Base-by-base conservation (phyloP, 805 yeast genomes). In the Blastobotrys americana region DNA sequence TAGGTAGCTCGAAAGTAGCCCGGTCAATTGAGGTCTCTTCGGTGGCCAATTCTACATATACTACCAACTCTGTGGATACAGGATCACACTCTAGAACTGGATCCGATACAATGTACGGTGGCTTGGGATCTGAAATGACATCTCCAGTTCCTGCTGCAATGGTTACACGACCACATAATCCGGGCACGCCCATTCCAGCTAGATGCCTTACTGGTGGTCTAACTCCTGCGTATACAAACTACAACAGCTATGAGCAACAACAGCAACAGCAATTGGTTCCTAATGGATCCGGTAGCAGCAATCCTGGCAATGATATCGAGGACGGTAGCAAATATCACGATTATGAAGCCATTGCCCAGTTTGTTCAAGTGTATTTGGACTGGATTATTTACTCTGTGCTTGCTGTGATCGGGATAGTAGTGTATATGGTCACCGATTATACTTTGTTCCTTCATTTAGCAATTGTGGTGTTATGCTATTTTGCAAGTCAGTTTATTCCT, bases 361-460 rank as follows among this genome's bases (percentile, higher is more conserved):
- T 25, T 25, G 31, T 25, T 8, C 13, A 67, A 4, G 64, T 64
- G 25, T 63, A 77, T 55, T 68, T 79, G 46, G 87, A 81, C 59
- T 78, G 80, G 74, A 48, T 71, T 10, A 55, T 78, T 2, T 78
- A 76, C 58, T 45, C 56, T 0, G 35, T 67, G 0, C 46, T 83
- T 8, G 73, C 79, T 46, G 54, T 79, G 5, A 69, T 66, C 2
- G 81, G 88, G 0, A 47, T 81, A 8, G 82, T 84, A 1, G 66
- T 81, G 22, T 82, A 80, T 60, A 81, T 74, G 55, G 63, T 74
- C 13, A 59, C 76, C 15, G 75, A 76, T 47, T 74, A 78, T 41
- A 73, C 77, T 47, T 64, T 83, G 59, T 78, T 80, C 6, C 73
- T 79, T 46, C 88, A 84, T 44, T 60, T 82, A 42, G 72, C 79